Conservation (phyloP, 345 rosid genomes). For the Populus tremula region DNA sequence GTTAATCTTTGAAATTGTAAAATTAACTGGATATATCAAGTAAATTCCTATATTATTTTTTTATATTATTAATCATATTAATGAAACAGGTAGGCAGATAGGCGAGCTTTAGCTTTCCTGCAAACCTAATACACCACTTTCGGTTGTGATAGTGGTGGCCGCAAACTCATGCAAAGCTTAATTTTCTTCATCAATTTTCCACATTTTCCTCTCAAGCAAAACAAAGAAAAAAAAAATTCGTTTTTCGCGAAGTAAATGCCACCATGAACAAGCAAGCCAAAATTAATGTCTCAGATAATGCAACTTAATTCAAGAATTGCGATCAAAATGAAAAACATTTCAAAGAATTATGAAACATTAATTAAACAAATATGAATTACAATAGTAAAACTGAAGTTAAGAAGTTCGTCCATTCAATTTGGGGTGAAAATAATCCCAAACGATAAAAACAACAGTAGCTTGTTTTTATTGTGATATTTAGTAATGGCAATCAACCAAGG, state of each 20-base stretch:
- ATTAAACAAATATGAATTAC: slow-evolving; percentile 22
- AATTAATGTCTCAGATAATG: too few relatives aligned
- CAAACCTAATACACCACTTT: slow-evolving; percentile 38
- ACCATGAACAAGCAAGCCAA: not conserved
- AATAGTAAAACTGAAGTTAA: slow-evolving; percentile 1
- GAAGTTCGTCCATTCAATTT: not conserved
- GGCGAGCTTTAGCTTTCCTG: slow-evolving; percentile 22
- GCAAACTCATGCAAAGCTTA: slow-evolving; percentile 15
- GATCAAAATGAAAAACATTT: not conserved
- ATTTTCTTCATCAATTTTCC: not conserved
- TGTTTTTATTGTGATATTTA: slow-evolving; percentile 2
- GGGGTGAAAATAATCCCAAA: not conserved
- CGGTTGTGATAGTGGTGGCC: slow-evolving; percentile 12
- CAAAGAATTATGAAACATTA: slow-evolving; percentile 15
- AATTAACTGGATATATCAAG: too few relatives aligned
- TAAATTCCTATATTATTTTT: not conserved
- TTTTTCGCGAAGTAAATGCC: not conserved
- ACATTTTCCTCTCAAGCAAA: not conserved
- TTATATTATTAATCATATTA: slow-evolving; percentile 6
- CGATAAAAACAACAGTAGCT: not conserved
- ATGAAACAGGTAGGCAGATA: slow-evolving; percentile 13
- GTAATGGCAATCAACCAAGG: slow-evolving; percentile 32
- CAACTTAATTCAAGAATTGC: too few relatives aligned
- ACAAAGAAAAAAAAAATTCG: not conserved
- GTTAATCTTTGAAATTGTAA: too few relatives aligned